Evolutionary conservation across 2,329 filamentous ascomycete species (phyloP).

Genomic region (Colletotrichum orbiculare): DNA sequence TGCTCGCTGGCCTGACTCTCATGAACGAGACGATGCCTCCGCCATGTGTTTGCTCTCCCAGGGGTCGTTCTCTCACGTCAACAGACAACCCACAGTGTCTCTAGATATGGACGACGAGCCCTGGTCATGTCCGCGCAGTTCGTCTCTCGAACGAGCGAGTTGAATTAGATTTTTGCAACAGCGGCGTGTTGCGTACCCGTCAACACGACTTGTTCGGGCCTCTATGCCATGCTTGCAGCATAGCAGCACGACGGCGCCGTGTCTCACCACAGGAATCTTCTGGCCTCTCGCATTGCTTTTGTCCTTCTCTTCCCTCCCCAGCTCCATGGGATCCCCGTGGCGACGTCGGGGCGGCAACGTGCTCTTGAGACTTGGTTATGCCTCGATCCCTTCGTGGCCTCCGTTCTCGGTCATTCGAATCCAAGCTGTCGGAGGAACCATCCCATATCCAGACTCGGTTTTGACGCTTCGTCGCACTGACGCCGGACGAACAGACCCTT

Average conservation of each 20-base stretch:
- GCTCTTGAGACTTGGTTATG: too few species aligned
- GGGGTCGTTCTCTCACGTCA: too few species aligned
- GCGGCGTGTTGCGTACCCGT: constrained; percentile 12
- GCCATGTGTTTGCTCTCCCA: too few species aligned
- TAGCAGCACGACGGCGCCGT: not conserved
- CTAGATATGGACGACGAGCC: too few species aligned
- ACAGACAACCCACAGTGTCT: too few species aligned
- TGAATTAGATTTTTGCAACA: constrained; percentile 19
- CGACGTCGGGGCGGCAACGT: too few species aligned
- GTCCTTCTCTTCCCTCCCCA: constrained; percentile 6
- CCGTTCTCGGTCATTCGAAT: too few species aligned
- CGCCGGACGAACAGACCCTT: not conserved
- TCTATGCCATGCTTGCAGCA: constrained; percentile 9
- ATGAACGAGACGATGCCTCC: too few species aligned
- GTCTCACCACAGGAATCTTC: constrained; percentile 9
- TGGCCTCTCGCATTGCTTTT: constrained; percentile 1
- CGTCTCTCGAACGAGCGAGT: constrained; percentile 4
- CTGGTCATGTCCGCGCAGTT: constrained; percentile 6
- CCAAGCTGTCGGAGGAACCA: not conserved
- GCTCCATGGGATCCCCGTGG: not conserved
- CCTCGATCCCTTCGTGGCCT: too few species aligned
- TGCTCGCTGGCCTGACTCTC: too few species aligned
- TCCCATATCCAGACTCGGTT: constrained; percentile 1
- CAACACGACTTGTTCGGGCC: not conserved
- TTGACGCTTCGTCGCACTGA: constrained; percentile 18